Evolutionary conservation across 208 protist genomes (phyloP), one percentile per base, ranked within the genome.

Genomic region (Trypanosoma theileri): DNA sequence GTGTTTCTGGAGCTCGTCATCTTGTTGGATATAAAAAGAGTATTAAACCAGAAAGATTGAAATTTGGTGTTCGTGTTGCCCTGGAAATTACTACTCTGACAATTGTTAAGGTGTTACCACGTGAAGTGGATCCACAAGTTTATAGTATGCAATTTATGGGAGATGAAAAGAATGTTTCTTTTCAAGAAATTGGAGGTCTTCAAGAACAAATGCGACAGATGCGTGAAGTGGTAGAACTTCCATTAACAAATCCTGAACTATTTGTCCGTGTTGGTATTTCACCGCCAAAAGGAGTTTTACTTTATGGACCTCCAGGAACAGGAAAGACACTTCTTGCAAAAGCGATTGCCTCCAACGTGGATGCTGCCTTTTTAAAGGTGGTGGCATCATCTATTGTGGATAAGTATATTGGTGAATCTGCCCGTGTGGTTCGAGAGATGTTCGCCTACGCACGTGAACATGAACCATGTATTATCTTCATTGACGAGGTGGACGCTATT

Each of bases 401-500:
- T 79, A 99, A 99, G 86, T 99, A 99, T 88, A 99, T 99, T 85
- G 99, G 99, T 59, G 99, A 99, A 84, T 97, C 89, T 19, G 98
- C 98, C 16, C 90, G 98, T 41, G 82, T 99, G 22, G 97, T 99
- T 69, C 92, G 99, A 46, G 98, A 99, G 75, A 99, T 99, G 98
- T 99, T 99, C 83, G 98, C 93, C 76, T 98, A 97, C 82, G 94
- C 95, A 16, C 84, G 93, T 10, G 98, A 99, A 50, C 97, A 99
- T 83, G 84, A 99, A 86, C 98, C 99, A 13, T 99, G 98, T 80
- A 98, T 99, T 67, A 99, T 99, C 68, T 99, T 99, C 79, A 99
- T 99, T 86, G 99, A 99, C 84, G 99, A 99, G 84, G 98, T 99
- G 62, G 99, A 99, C 71, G 99, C 99, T 26, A 99, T 99, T 64